phyloP scores from a whole-genome alignment of 176 grass and related monocot species.

The Saccharum officinarum region DNA sequence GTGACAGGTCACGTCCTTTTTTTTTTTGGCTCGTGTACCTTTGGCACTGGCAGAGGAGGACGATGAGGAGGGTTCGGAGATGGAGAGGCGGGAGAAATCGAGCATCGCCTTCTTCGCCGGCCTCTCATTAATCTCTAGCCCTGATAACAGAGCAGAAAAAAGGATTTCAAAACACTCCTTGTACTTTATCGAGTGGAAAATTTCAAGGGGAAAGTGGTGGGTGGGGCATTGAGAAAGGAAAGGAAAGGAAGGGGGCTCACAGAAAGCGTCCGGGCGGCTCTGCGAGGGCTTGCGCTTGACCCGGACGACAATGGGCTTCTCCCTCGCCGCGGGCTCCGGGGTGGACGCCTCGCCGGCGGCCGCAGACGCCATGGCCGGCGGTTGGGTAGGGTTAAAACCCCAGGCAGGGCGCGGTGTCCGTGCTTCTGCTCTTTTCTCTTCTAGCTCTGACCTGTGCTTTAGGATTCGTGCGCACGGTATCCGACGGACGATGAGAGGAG shows the following conservation, averaged over 20 bases:
- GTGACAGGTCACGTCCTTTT: not conserved
- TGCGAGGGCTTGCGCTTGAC: conserved; percentile 87
- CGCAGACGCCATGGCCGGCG: conserved; percentile 18
- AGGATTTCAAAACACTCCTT: not conserved
- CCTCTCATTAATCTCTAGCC: conserved; percentile 88
- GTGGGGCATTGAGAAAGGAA: no score
- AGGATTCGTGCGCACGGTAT: no score
- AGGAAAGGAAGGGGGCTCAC: conserved; percentile 38
- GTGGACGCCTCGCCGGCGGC: not conserved
- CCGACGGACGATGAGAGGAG: no score
- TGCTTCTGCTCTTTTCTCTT: no score
- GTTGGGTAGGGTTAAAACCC: not conserved
- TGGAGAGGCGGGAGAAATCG: conserved; percentile 63
- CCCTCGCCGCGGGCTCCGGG: conserved; percentile 8
- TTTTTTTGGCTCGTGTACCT: conserved; percentile 39
- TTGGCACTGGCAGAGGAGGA: not conserved
- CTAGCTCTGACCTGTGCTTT: no score
- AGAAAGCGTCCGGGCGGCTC: conserved; percentile 60
- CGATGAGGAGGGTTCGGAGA: conserved; percentile 39
- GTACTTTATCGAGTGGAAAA: not conserved
- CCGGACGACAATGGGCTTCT: conserved; percentile 69
- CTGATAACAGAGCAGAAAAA: conserved; percentile 25
- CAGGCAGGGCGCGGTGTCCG: no score
- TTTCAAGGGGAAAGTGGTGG: not conserved
- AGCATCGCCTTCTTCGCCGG: conserved; percentile 68